These are phyloP conservation scores for Nymphaea thermarum DNA, from an alignment of 164 flowering plant genomes.

Conservation along the genomic window DNA sequence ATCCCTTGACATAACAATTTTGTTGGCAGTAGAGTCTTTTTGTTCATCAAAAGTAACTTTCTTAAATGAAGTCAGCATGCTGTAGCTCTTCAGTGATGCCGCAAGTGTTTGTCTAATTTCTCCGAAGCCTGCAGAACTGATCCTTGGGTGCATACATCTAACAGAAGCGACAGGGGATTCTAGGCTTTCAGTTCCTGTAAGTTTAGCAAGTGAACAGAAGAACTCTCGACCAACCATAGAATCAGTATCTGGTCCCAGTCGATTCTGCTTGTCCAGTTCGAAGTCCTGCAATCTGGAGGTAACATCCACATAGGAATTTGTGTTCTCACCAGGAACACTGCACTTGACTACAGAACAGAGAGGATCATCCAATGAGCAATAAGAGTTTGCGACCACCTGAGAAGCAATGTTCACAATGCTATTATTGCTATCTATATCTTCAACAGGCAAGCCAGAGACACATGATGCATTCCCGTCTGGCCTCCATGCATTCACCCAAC, in stretches of 20 bases:
- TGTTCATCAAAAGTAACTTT: not conserved
- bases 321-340: constrained; percentile 41
- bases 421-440: constrained; percentile 15
- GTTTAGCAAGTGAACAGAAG: not conserved
- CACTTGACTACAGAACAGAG: constrained; percentile 90
- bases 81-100: constrained; percentile 42
- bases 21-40: no score
- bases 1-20: no score
- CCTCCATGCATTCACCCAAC: not conserved
- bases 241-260: constrained; percentile 7
- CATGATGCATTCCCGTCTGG: constrained; percentile 13
- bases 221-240: no score
- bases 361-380: constrained; percentile 50
- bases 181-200: constrained; percentile 1
- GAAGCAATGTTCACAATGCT: constrained; percentile 19
- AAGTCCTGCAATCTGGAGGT: not conserved
- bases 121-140: constrained; percentile 12
- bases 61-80: constrained; percentile 9
- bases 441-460: constrained; percentile 22
- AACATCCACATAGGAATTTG: constrained; percentile 5
- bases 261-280: constrained; percentile 8
- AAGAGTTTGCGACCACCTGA: constrained; percentile 33
- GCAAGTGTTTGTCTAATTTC: constrained; percentile 16
- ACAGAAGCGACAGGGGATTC: not conserved
- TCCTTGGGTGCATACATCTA: constrained; percentile 9